Evolutionary conservation across 1,284 basidiomycete species (phyloP).

Genomic region (Neolentinus lepideus): DNA sequence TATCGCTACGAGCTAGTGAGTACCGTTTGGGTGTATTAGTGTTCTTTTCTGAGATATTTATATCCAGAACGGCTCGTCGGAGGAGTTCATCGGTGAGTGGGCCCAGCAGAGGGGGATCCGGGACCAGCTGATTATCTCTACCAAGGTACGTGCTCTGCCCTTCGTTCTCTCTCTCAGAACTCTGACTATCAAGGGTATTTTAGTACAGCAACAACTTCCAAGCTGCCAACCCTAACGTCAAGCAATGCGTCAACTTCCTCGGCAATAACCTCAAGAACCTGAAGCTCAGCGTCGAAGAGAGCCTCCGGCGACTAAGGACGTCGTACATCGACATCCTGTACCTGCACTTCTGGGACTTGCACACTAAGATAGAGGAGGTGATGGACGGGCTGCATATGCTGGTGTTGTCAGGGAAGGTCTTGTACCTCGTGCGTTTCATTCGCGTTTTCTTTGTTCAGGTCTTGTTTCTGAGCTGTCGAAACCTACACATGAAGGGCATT

Average conservation of each 20-base stretch:
- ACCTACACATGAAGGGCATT: slow-evolving; percentile 4
- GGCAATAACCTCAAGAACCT: slow-evolving; percentile 44
- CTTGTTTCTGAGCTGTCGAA: too few relatives aligned
- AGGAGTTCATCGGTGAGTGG: slow-evolving; percentile 32
- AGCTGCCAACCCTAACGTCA: slow-evolving; percentile 14
- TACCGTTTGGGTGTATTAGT: slow-evolving; percentile 2
- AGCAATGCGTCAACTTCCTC: slow-evolving; percentile 32
- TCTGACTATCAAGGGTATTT: background rate
- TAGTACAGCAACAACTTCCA: slow-evolving; percentile 30
- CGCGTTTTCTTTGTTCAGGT: background rate
- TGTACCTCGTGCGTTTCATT: slow-evolving; percentile 24
- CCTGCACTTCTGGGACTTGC: slow-evolving; percentile 48
- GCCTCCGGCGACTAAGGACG: slow-evolving; percentile 50
- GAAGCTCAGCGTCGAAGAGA: slow-evolving; percentile 34
- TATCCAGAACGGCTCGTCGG: slow-evolving; percentile 25
- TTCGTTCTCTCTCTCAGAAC: background rate
- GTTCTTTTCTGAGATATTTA: background rate
- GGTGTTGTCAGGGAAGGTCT: slow-evolving; percentile 36
- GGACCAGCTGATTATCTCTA: slow-evolving; percentile 28
- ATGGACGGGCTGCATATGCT: slow-evolving; percentile 43
- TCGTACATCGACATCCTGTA: slow-evolving; percentile 47
- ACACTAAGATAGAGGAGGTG: slow-evolving; percentile 46
- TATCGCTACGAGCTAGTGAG: slow-evolving; percentile 18
- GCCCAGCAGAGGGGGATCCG: slow-evolving; percentile 23
- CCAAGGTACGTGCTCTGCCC: slow-evolving; percentile 18